phyloP scores from a whole-genome alignment of 768 basidiomycete species.

The Boletus speciosus region DNA sequence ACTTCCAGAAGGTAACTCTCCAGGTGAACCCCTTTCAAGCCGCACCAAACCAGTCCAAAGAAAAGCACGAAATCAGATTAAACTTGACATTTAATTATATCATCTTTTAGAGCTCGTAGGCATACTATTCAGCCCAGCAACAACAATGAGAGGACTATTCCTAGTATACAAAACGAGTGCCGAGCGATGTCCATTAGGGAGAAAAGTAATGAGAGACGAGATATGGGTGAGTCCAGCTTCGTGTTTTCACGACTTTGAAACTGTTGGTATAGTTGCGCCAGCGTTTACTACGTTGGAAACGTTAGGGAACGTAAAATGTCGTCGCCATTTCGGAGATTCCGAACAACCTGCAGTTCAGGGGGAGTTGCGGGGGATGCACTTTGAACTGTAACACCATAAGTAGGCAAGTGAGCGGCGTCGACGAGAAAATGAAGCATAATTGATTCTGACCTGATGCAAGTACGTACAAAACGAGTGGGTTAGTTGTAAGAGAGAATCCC shows the following conservation, averaged over 20 bases:
- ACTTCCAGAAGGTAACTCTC: neutral
- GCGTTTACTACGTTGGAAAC: neutral
- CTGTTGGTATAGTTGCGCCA: neutral
- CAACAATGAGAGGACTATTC: neutral
- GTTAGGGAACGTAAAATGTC: slow-evolving; percentile 2
- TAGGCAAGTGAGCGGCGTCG: neutral
- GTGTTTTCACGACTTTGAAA: neutral
- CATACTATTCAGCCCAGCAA: slow-evolving; percentile 3
- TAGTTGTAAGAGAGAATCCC: slow-evolving; percentile 4
- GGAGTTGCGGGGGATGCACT: neutral
- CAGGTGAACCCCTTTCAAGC: too few relatives aligned
- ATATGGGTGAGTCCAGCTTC: neutral
- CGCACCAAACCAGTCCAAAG: neutral
- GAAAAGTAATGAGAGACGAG: neutral
- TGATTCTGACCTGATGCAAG: neutral
- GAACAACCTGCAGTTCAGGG: neutral
- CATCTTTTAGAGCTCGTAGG: slow-evolving; percentile 1
- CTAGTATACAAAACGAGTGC: slow-evolving; percentile 7
- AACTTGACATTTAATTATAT: neutral
- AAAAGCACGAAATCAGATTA: neutral
- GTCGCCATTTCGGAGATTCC: neutral
- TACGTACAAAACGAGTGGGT: neutral
- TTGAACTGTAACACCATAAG: neutral
- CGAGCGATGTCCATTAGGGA: slow-evolving; percentile 7
- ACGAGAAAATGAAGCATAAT: neutral